phyloP scores from a whole-genome alignment of 1,284 basidiomycete species.

The Irpex sp. region DNA sequence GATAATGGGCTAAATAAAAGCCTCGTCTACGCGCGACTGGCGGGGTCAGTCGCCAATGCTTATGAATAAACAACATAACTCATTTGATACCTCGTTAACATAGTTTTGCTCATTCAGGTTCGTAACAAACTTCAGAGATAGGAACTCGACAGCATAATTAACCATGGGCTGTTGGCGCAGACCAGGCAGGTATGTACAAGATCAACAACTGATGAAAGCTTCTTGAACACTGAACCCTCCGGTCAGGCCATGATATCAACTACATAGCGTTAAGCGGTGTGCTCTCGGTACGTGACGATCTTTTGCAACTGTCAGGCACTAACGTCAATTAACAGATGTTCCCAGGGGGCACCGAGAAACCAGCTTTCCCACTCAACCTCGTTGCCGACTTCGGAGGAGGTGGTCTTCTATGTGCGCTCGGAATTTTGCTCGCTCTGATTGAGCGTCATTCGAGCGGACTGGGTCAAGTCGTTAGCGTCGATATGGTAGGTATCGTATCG shows the following conservation, averaged over 20 bases:
- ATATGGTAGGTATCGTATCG: slow-evolving; percentile 57
- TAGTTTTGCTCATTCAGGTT: slow-evolving; percentile 62
- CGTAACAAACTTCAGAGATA: not conserved
- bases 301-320: not conserved
- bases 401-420: slow-evolving; percentile 68
- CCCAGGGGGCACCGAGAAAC: slow-evolving; percentile 60
- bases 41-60: slow-evolving; percentile 40
- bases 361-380: slow-evolving; percentile 72
- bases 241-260: slow-evolving; percentile 77
- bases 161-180: slow-evolving; percentile 30
- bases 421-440: slow-evolving; percentile 74
- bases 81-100: not conserved
- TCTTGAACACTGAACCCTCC: slow-evolving; percentile 4
- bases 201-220: not conserved
- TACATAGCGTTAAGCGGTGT: slow-evolving; percentile 82
- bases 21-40: slow-evolving; percentile 63
- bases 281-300: slow-evolving; percentile 50
- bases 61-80: no score
- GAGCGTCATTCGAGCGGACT: slow-evolving; percentile 59
- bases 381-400: slow-evolving; percentile 84
- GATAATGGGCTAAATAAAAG: slow-evolving; percentile 51
- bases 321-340: slow-evolving; percentile 47
- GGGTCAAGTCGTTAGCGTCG: slow-evolving; percentile 74
- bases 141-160: no score
- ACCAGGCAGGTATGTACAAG: slow-evolving; percentile 59